Evolutionary conservation across 1,284 basidiomycete species (phyloP).

Genomic region (Xerocomus amazonicus): DNA sequence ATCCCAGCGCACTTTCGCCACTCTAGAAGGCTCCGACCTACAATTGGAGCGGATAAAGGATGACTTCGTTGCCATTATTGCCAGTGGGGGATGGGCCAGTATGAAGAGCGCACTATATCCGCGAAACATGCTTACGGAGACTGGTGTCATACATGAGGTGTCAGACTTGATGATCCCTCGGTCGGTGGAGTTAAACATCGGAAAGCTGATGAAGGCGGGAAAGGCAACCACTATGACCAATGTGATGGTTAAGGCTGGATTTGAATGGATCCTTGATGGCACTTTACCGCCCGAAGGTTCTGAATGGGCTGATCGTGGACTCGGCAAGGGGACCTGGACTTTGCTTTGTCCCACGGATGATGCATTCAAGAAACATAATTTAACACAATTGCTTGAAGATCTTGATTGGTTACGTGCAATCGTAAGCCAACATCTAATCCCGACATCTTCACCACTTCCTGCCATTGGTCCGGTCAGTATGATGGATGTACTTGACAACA

Average conservation of each 20-base stretch:
- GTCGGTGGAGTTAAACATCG: constrained; percentile 80
- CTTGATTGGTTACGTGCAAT: constrained; percentile 59
- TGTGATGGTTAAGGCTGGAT: constrained; percentile 76
- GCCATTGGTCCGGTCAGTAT: constrained; percentile 24
- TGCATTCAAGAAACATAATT: constrained; percentile 87
- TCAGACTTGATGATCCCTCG: constrained; percentile 88
- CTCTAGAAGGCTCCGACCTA: constrained; percentile 71
- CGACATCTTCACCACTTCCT: constrained; percentile 37
- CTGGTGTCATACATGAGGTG: constrained; percentile 90
- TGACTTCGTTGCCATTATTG: constrained; percentile 48
- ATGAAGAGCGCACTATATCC: constrained; percentile 57
- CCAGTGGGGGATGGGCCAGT: constrained; percentile 74
- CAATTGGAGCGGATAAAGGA: constrained; percentile 53
- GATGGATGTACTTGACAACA: constrained; percentile 50
- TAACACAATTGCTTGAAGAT: constrained; percentile 75
- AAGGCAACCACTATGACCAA: constrained; percentile 86
- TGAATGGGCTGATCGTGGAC: constrained; percentile 50
- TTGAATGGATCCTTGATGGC: constrained; percentile 89
- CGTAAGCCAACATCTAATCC: constrained; percentile 89
- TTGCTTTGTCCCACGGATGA: constrained; percentile 89
- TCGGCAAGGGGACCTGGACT: constrained; percentile 65
- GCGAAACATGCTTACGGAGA: constrained; percentile 74
- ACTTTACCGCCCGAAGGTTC: constrained; percentile 67
- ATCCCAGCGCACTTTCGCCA: constrained; percentile 65
- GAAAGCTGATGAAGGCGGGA: constrained; percentile 87